These are phyloP conservation scores for Paramecium pentaurelia DNA, from an alignment of 73 alveolate genomes.

Conservation along the genomic window DNA sequence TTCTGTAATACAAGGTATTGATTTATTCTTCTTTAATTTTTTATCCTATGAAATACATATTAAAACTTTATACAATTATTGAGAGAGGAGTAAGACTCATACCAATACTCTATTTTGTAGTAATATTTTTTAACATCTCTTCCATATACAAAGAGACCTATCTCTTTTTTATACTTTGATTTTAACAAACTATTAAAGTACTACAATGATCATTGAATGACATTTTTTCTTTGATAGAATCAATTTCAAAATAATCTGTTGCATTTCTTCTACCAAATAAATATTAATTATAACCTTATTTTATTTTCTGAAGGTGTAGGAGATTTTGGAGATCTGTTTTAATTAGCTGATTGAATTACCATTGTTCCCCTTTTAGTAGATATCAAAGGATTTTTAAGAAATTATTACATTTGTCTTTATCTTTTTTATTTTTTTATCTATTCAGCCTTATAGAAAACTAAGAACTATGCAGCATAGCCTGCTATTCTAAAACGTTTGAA, in stretches of 20 bases:
- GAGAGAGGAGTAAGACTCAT: neutral
- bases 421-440: neutral
- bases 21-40: neutral
- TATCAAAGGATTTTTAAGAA: neutral
- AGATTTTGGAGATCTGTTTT: neutral
- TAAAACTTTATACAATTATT: neutral
- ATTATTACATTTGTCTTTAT: neutral
- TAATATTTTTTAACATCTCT: neutral
- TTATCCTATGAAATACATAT: neutral
- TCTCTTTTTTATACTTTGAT: neutral
- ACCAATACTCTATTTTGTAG: neutral
- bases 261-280: slow-evolving; percentile 22
- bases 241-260: neutral
- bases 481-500: neutral
- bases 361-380: neutral
- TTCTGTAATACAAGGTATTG: neutral
- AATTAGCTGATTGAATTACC: neutral
- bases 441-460: neutral
- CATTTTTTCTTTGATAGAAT: neutral
- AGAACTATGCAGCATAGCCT: neutral
- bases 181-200: neutral
- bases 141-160: slow-evolving; percentile 2
- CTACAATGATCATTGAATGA: neutral
- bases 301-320: neutral
- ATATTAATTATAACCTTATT: neutral